Percentiles rank a stretch among this genome's conserved stretches.
Evolutionary conservation across 169 alveolate genomes (phyloP).

Genomic region (Plasmodium malariae): DNA sequence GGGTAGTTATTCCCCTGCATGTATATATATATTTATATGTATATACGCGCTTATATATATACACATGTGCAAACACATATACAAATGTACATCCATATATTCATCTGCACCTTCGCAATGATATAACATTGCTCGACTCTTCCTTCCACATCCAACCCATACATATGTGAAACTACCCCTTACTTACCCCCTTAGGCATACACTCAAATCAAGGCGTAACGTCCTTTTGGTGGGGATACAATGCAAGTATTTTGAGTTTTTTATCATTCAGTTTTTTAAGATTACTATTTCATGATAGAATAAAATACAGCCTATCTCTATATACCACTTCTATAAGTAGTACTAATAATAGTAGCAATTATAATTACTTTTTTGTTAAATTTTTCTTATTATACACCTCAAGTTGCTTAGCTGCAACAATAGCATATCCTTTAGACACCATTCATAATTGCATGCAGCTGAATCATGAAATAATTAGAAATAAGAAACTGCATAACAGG

Average conservation of each 20-base stretch:
- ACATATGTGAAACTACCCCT: not conserved
- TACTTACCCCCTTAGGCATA: conserved; percentile 28
- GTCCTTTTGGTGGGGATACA: conserved; percentile 76
- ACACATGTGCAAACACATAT: not conserved
- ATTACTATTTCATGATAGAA: conserved; percentile 51
- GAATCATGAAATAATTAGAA: conserved; percentile 48
- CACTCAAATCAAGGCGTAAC: conserved; percentile 46
- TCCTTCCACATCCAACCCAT: not conserved
- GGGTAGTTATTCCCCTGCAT: not conserved
- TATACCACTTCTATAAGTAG: no score
- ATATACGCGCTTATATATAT: not conserved
- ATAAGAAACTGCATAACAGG: conserved; percentile 36
- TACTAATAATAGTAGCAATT: conserved; percentile 15
- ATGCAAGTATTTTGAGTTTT: conserved; percentile 58
- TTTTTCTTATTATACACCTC: conserved; percentile 52
- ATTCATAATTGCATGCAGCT: conserved; percentile 43
- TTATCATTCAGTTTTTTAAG: conserved; percentile 61
- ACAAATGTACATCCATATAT: not conserved
- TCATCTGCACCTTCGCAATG: no score
- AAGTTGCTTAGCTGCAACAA: conserved; percentile 47
- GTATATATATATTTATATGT: not conserved
- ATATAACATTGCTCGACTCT: not conserved
- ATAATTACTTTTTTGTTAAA: conserved; percentile 18
- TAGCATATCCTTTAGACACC: conserved; percentile 55
- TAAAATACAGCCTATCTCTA: conserved; percentile 41